Conservation (phyloP, 1,284 basidiomycete genomes). For the Moniliophthora roreri region DNA sequence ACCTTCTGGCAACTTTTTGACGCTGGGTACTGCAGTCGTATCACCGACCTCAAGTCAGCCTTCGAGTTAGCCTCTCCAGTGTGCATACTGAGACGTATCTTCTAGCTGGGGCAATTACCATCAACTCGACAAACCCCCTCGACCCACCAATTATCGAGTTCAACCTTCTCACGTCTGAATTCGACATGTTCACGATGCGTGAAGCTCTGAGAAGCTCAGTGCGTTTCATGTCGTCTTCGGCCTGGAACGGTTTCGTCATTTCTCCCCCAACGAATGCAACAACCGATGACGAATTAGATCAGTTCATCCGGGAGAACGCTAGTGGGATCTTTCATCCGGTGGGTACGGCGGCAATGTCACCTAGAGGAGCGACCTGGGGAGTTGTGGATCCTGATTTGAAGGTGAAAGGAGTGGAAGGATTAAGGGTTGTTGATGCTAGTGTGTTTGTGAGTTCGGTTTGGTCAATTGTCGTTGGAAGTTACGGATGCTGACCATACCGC, state of each 20-base stretch:
- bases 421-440: constrained; percentile 28
- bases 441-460: constrained; percentile 19
- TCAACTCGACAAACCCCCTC: constrained; percentile 21
- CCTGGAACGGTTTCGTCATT: constrained; percentile 20
- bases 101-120: constrained; percentile 18
- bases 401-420: constrained; percentile 23
- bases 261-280: constrained; percentile 11
- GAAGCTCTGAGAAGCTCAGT: constrained; percentile 20
- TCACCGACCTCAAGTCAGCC: constrained; percentile 34
- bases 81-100: not conserved
- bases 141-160: constrained; percentile 20
- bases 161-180: constrained; percentile 17
- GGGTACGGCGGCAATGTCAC: constrained; percentile 25
- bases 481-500: not conserved
- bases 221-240: constrained; percentile 17
- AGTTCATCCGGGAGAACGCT: constrained; percentile 18
- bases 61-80: not conserved
- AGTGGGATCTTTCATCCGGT: constrained; percentile 24
- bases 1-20: constrained; percentile 24
- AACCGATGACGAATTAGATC: constrained; percentile 21
- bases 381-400: constrained; percentile 26
- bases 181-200: constrained; percentile 18
- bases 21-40: constrained; percentile 25
- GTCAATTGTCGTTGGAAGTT: not conserved
- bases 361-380: constrained; percentile 17